Evolutionary conservation across 345 rosid species (phyloP).

Genomic region (Arabidopsis suecica): DNA sequence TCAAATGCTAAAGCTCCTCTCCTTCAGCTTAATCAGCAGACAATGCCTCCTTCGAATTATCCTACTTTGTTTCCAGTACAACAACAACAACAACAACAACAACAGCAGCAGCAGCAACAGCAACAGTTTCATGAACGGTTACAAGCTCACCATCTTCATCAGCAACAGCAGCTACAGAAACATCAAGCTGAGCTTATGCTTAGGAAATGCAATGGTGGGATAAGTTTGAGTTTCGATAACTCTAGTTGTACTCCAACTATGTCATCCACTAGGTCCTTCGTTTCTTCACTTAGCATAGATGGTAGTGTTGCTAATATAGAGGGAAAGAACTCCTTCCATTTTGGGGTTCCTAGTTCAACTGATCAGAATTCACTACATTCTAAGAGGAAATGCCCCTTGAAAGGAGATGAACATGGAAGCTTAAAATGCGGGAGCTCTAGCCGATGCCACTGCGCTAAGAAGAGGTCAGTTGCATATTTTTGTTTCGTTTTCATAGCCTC

Average conservation of each 20-base stretch:
- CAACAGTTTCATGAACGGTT: slow-evolving; percentile 55
- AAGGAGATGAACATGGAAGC: slow-evolving; percentile 64
- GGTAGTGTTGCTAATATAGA: slow-evolving; percentile 55
- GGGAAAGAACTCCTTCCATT: slow-evolving; percentile 56
- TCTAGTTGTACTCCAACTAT: slow-evolving; percentile 58
- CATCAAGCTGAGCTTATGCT: slow-evolving; percentile 82
- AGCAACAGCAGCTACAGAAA: slow-evolving; percentile 60
- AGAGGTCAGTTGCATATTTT: slow-evolving; percentile 50
- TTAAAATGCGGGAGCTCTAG: slow-evolving; percentile 58
- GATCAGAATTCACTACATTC: slow-evolving; percentile 58
- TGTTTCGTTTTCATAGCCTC: background rate
- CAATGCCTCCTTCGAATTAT: slow-evolving; percentile 48
- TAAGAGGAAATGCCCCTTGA: slow-evolving; percentile 57
- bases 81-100: slow-evolving; percentile 56
- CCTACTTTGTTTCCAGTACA: slow-evolving; percentile 56
- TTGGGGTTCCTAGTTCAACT: slow-evolving; percentile 56
- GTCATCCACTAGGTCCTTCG: slow-evolving; percentile 70
- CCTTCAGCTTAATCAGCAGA: slow-evolving; percentile 55
- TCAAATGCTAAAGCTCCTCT: slow-evolving; percentile 59
- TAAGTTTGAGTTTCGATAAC: slow-evolving; percentile 65
- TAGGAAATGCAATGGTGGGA: slow-evolving; percentile 58
- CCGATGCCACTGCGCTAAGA: slow-evolving; percentile 78
- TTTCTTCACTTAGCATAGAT: slow-evolving; percentile 73
- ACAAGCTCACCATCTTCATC: slow-evolving; percentile 58
- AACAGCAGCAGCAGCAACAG: slow-evolving; percentile 55